Percentiles rank a stretch among this genome's conserved stretches.
Evolutionary conservation across 345 rosid genomes (phyloP).

Genomic region (Hibiscus trionum): DNA sequence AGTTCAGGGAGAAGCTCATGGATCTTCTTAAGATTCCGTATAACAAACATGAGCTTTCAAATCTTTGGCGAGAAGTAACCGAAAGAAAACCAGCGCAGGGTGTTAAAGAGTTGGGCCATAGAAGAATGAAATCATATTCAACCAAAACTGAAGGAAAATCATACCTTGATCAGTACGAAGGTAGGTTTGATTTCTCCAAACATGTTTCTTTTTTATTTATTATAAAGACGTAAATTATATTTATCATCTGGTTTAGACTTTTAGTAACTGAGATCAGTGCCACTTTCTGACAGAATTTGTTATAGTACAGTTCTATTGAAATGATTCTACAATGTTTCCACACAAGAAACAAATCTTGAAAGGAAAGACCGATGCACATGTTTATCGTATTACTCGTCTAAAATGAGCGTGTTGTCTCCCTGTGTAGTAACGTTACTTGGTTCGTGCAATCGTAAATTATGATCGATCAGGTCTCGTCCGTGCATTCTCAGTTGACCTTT

Average conservation of each 20-base stretch:
- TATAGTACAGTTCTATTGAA: neutral
- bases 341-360: neutral
- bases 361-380: neutral
- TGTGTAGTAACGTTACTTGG: neutral
- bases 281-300: neutral
- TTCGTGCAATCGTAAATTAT: neutral
- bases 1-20: conserved; percentile 42
- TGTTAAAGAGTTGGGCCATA: conserved; percentile 26
- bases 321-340: neutral
- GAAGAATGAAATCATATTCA: conserved; percentile 18
- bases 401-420: neutral
- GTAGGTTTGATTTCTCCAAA: conserved; percentile 23
- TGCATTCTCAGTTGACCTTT: neutral
- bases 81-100: conserved; percentile 17
- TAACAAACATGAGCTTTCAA: conserved; percentile 26
- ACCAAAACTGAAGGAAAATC: conserved; percentile 25
- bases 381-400: neutral
- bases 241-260: neutral
- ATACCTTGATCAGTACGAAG: conserved; percentile 39
- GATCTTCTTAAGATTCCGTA: conserved; percentile 42
- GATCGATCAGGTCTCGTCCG: neutral
- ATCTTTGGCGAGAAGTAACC: conserved; percentile 21
- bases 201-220: neutral
- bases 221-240: too few relatives aligned
- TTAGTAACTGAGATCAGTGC: neutral